These are phyloP conservation scores for Cryptosporidium andersoni DNA, from an alignment of 169 alveolate species.

Conservation along the genomic window DNA sequence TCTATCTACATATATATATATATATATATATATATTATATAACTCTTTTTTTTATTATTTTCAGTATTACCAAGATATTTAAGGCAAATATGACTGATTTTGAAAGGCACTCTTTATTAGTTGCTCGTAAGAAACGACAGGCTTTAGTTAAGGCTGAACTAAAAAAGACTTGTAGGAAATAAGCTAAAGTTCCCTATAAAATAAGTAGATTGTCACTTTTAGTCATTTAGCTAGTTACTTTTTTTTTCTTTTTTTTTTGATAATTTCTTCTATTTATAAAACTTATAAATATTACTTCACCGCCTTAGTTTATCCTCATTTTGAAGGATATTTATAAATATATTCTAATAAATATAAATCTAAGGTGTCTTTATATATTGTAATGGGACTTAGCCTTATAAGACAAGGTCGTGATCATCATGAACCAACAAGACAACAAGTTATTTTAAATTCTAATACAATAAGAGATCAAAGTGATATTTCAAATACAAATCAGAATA, in stretches of 20 bases:
- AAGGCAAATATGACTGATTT: slow-evolving; percentile 84
- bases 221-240: neutral
- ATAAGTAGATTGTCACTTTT: too few relatives aligned
- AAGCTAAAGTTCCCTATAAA: neutral
- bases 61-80: slow-evolving; percentile 62
- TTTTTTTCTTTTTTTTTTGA: neutral
- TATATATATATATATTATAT: neutral
- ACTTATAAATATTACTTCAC: neutral
- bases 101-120: slow-evolving; percentile 85
- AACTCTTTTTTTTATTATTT: neutral
- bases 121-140: slow-evolving; percentile 75
- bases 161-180: slow-evolving; percentile 33
- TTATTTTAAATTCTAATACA: too few relatives aligned
- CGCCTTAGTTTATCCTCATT: neutral
- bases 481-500: too few relatives aligned
- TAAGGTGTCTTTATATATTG: too few relatives aligned
- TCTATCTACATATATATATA: neutral
- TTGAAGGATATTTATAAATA: neutral
- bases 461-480: too few relatives aligned
- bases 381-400: too few relatives aligned
- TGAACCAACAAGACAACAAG: slow-evolving; percentile 53
- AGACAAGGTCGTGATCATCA: neutral
- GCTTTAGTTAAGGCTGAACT: slow-evolving; percentile 31
- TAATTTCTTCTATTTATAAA: neutral
- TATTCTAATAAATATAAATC: too few relatives aligned